Conservation (phyloP, 2,329 filamentous ascomycete species). For the Cyclaneusma minus region DNA sequence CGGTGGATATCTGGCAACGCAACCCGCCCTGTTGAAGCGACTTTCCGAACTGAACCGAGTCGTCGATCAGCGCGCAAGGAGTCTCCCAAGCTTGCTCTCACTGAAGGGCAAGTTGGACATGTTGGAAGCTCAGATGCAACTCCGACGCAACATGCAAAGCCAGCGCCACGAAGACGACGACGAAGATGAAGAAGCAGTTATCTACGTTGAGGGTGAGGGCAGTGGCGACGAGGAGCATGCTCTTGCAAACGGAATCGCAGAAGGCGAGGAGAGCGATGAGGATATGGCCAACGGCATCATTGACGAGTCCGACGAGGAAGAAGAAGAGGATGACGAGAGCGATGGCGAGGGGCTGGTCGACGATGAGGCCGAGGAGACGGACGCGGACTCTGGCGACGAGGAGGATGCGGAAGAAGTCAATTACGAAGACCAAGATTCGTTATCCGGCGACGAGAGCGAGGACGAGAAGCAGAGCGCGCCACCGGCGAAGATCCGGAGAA, state of each 20-base stretch:
- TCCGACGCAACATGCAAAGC: conserved; percentile 55
- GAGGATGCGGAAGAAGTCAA: conserved; percentile 30
- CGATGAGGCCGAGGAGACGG: conserved; percentile 31
- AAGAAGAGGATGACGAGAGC: conserved; percentile 24
- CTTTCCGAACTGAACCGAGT: conserved; percentile 72
- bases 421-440: conserved; percentile 27
- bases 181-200: conserved; percentile 42
- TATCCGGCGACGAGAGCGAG: conserved; percentile 26
- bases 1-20: conserved; percentile 76
- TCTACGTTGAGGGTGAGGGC: conserved; percentile 73
- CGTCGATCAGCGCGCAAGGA: conserved; percentile 70
- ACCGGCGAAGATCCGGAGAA: conserved; percentile 14
- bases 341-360: conserved; percentile 29
- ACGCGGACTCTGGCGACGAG: conserved; percentile 21
- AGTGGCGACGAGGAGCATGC: conserved; percentile 24
- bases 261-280: conserved; percentile 41
- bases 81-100: conserved; percentile 66
- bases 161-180: conserved; percentile 21
- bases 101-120: conserved; percentile 94
- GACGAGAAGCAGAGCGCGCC: conserved; percentile 15
- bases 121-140: conserved; percentile 74
- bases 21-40: conserved; percentile 67
- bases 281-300: conserved; percentile 27
- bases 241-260: conserved; percentile 41
- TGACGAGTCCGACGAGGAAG: conserved; percentile 31